phyloP scores from a whole-genome alignment of 805 yeast genomes.

The Yarrowia osloensis region DNA sequence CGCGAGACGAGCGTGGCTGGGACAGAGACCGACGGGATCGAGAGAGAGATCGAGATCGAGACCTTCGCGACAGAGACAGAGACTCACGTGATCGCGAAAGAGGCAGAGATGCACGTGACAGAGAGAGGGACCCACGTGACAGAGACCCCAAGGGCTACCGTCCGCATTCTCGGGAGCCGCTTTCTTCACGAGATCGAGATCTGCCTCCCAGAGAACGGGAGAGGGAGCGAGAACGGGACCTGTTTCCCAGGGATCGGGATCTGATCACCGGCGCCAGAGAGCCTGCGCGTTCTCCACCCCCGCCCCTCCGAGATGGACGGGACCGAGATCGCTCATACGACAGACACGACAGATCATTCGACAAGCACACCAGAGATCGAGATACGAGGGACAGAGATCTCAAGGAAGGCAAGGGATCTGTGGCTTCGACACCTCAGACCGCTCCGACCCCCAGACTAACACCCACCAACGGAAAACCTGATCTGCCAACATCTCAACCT shows the following conservation, averaged over 20 bases:
- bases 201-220: neutral
- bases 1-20: neutral
- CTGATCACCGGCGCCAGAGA: neutral
- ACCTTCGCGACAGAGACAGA: neutral
- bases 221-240: neutral
- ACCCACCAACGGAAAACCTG: slow-evolving; percentile 18
- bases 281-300: neutral
- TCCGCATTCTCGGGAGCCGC: neutral
- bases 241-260: neutral
- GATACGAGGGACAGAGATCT: neutral
- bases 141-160: slow-evolving; percentile 2
- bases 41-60: neutral
- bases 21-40: slow-evolving; percentile 40
- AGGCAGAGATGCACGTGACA: too few relatives aligned
- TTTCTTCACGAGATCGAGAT: neutral
- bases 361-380: neutral
- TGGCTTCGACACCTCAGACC: neutral
- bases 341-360: neutral
- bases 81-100: neutral
- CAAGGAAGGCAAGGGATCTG: neutral
- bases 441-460: slow-evolving; percentile 23
- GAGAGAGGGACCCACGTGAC: too few relatives aligned
- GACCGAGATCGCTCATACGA: neutral
- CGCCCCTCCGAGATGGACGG: neutral
- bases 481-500: slow-evolving; percentile 12